Percentiles rank a stretch among this genome's conserved stretches.
Conservation (phyloP, 1,139 yeast genomes). For the Keqinozyma sinolaborantium region DNA sequence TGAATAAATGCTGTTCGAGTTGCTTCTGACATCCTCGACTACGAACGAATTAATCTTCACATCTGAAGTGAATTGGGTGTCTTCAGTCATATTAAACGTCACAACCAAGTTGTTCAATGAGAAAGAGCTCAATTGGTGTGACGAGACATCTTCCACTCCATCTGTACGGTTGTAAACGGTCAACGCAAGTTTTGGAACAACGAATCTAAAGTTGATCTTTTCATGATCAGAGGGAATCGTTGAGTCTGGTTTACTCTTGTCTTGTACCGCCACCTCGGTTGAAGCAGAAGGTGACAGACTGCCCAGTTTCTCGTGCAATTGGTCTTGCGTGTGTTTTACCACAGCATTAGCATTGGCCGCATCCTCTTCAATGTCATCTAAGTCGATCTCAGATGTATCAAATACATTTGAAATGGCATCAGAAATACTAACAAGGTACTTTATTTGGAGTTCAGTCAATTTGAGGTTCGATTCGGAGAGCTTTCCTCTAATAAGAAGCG, state of each 20-base stretch:
- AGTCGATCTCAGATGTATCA: conserved; percentile 29
- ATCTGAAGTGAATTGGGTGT: conserved; percentile 57
- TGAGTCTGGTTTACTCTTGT: neutral
- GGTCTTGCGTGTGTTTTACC: conserved; percentile 23
- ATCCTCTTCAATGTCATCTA: conserved; percentile 59
- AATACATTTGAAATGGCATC: conserved; percentile 56
- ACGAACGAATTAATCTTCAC: conserved; percentile 70
- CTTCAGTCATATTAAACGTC: conserved; percentile 47
- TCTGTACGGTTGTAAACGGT: conserved; percentile 61
- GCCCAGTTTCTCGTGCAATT: neutral
- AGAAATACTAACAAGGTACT: conserved; percentile 53
- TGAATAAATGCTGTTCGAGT: conserved; percentile 64
- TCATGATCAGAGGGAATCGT: conserved; percentile 29
- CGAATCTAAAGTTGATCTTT: conserved; percentile 50
- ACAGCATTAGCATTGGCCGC: conserved; percentile 55
- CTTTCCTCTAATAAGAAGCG: conserved; percentile 53
- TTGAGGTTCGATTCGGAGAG: conserved; percentile 65
- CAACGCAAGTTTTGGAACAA: conserved; percentile 61
- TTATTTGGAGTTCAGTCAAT: conserved; percentile 75
- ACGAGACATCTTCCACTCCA: conserved; percentile 29
- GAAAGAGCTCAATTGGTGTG: conserved; percentile 56
- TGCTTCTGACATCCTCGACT: conserved; percentile 67
- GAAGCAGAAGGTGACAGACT: neutral
- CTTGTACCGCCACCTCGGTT: neutral
- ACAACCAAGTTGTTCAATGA: conserved; percentile 59